These are phyloP conservation scores for Rhodosorus marinus DNA, from an alignment of 23 red algal genomes.

Conservation along the genomic window DNA sequence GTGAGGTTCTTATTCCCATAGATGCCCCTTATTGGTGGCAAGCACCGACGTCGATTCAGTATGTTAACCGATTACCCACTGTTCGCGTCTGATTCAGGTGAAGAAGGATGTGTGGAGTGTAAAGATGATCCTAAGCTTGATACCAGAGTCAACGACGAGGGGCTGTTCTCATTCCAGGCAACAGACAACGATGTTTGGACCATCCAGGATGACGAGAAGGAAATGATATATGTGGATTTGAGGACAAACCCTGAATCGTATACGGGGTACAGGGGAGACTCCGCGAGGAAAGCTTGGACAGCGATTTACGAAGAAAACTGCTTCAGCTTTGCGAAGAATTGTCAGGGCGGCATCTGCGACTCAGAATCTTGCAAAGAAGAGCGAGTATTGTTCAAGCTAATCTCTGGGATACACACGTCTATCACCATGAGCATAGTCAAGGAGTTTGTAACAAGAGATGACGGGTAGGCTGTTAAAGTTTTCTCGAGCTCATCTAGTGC, in stretches of 20 bases:
- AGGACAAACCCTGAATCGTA: constrained; percentile 67
- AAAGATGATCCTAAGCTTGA: not conserved
- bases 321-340: constrained; percentile 17
- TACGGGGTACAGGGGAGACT: constrained; percentile 65
- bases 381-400: constrained; percentile 60
- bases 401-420: constrained; percentile 83
- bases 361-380: constrained; percentile 43
- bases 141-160: no score
- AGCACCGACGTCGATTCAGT: not conserved
- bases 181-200: constrained; percentile 65
- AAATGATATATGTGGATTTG: constrained; percentile 79
- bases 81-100: not conserved
- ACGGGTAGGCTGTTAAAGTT: no score
- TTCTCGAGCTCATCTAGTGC: no score
- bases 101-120: not conserved
- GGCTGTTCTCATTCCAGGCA: no score
- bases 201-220: constrained; percentile 16
- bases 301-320: constrained; percentile 97
- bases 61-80: not conserved
- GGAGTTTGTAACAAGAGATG: constrained; percentile 3
- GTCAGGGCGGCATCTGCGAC: not conserved
- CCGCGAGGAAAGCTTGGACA: constrained; percentile 44
- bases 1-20: not conserved
- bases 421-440: constrained; percentile 88
- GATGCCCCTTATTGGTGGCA: not conserved